Evolutionary conservation across 2,329 filamentous ascomycete species (phyloP).

Genomic region (Chaetomium sp.): DNA sequence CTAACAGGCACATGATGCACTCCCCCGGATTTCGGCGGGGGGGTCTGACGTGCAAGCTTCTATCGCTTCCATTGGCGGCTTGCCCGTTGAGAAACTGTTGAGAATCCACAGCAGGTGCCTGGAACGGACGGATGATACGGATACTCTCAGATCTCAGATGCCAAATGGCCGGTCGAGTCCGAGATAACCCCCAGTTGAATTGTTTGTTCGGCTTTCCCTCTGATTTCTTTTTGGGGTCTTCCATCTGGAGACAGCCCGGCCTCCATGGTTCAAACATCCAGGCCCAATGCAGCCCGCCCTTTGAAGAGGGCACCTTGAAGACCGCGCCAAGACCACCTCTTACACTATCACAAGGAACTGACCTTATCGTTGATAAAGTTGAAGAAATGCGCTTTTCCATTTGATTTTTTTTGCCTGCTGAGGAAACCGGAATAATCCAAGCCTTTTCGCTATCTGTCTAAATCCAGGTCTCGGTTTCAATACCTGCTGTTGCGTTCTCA

Average conservation of each 20-base stretch:
- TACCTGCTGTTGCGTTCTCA: not conserved
- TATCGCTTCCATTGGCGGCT: slow-evolving; percentile 9
- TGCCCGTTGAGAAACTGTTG: slow-evolving; percentile 7
- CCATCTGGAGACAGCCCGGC: not conserved
- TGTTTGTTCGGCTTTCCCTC: not conserved
- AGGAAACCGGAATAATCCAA: not conserved
- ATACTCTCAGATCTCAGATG: too few species aligned
- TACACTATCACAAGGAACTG: not conserved
- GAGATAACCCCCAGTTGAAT: not conserved
- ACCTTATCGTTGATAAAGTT: not conserved
- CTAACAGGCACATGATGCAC: slow-evolving; percentile 20
- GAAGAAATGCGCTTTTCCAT: not conserved
- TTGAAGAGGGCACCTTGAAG: slow-evolving; percentile 15
- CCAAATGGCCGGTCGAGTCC: not conserved
- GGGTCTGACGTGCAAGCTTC: not conserved
- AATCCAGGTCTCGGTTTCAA: not conserved
- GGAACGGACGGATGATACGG: too few species aligned
- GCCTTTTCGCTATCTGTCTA: not conserved
- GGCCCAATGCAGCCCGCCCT: slow-evolving; percentile 3
- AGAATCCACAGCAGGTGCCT: slow-evolving; percentile 1
- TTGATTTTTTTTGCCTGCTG: not conserved
- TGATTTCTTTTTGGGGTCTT: not conserved
- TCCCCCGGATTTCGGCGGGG: not conserved
- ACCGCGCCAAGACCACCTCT: not conserved
- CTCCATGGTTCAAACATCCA: slow-evolving; percentile 15